Base-by-base conservation (phyloP, 179 eudicot species). In the Drosera spatulata region DNA sequence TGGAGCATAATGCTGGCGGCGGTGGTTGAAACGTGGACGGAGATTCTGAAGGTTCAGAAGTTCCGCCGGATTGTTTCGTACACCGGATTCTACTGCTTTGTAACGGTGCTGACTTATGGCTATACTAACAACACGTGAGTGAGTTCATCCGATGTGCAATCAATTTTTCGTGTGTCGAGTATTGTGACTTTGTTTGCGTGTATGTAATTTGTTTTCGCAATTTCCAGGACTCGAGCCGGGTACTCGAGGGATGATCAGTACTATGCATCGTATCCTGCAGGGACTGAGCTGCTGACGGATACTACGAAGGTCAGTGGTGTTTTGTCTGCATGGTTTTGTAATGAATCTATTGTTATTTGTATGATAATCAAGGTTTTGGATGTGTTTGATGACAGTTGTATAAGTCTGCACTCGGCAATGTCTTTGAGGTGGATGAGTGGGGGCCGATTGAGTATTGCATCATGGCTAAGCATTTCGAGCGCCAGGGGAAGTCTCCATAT, bases 351-450 rank as follows among this genome's bases (percentile, higher is more conserved):
- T 22, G 33, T 22, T 22, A 22, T 22, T 22, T 22, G 33, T 22
- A 22, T 22, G 33, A 22, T 22, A 22, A 22, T 22, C 33, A 22
- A 22, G 33, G 33, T 22, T 22, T 22, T 22, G 33, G 33, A n/a
- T 38, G 50, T 39, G 38, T 50, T 61, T 45, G 42, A 68, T 50
- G 43, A 39, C 70, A 87, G 97, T 72, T 87, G 49, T 90, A 90
- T 62, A 87, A 90, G 80, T 77, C 87, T 58, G 96, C 97, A 5
- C 86, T 90, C 62, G 97, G 87, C 38, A 87, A 81, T 75, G 82
- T 85, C 82, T 90, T 85, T 73, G 97, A 90, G 72, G 75, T 69
- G 59, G 97, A 90, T 64, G 97, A 87, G 53, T 90, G 97, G 97
- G 93, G 97, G 64, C 90, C 95, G 1, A 75, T 90, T 50, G 97